Evolutionary conservation across 1,139 yeast genomes (phyloP), one percentile per base, ranked within the genome.

Genomic region (Debaryomyces singareniensis): DNA sequence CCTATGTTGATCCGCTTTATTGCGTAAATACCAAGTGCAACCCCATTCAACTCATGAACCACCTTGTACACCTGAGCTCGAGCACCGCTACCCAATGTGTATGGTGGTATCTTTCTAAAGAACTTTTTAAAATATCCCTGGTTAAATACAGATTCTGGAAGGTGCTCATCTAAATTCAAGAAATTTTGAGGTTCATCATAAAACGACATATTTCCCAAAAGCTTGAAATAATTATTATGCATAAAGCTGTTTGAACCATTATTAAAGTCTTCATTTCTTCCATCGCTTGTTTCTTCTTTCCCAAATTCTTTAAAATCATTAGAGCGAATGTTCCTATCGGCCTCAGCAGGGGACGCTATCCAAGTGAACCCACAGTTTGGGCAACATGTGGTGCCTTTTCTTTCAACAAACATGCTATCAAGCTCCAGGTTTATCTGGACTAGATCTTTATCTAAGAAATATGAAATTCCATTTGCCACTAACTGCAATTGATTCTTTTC

Each of bases 1-100:
- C 95, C 96, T 27, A 87, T 81, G 5, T 91, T 79, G 5, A 87
- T 84, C 42, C 87, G 75, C 44, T 87, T 87, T 30, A 86, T 62
- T 0, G 96, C 95, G 62, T 82, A 87, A 0, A 74, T 61, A 0
- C 96, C 96, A 23, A 87, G 51, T 13, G 78, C 69, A 15, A 79
- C 69, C 5, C 79, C 79, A 40, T 83, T 80, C 20, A 87, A 65
- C 13, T 73, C 69, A 50, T 87, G 96, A 35, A 78, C 83, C 5
- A 87, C 96, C 45, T 85, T 75, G 47, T 73, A 81, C 3, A 87
- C 96, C 18, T 81, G 75, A 0, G 95, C 95, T 38, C 85, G 74
- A 5, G 94, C 83, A 0, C 96, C 96, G 24, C 80, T 68, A 0
- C 96, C 96, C 16, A 86, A 56, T 2, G 44, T 43, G 27, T 37